Conservation (phyloP, 2,329 filamentous ascomycete species). For the Sclerotiophoma versabilis region DNA sequence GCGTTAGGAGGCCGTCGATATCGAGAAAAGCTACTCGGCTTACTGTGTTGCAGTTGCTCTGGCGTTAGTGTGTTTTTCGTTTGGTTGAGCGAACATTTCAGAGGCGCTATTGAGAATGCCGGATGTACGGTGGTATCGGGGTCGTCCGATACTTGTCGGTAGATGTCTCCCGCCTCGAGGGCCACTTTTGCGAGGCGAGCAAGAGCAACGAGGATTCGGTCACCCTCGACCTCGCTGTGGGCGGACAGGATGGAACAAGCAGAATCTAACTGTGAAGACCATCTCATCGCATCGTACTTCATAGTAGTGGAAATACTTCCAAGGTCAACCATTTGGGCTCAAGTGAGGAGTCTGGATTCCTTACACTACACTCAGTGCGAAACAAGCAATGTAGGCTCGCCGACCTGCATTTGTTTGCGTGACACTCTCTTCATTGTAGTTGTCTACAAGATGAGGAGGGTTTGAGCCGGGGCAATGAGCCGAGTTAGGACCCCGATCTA, state of each 20-base stretch:
- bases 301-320: slow-evolving; percentile 26
- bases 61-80: slow-evolving; percentile 12
- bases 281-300: slow-evolving; percentile 58
- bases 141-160: slow-evolving; percentile 29
- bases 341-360: not conserved
- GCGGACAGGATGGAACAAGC: slow-evolving; percentile 47
- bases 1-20: not conserved
- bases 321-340: not conserved
- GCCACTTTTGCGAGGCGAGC: slow-evolving; percentile 45
- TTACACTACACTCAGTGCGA: slow-evolving; percentile 53
- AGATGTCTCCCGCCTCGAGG: slow-evolving; percentile 30
- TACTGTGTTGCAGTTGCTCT: slow-evolving; percentile 23
- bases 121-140: slow-evolving; percentile 12
- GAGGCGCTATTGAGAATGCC: slow-evolving; percentile 21
- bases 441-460: slow-evolving; percentile 11
- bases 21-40: not conserved
- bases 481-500: slow-evolving; percentile 23
- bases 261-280: slow-evolving; percentile 67
- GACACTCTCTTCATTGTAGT: not conserved
- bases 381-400: slow-evolving; percentile 59
- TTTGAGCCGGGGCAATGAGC: slow-evolving; percentile 12
- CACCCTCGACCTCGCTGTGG: slow-evolving; percentile 56
- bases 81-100: slow-evolving; percentile 21
- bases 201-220: slow-evolving; percentile 57
- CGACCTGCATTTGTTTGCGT: slow-evolving; percentile 58